A percentile compares a stretch with the other conserved stretches of the same genome.
Evolutionary conservation across 176 grass and related monocot genomes (phyloP).

Genomic region (Bolboschoenus planiculmis): DNA sequence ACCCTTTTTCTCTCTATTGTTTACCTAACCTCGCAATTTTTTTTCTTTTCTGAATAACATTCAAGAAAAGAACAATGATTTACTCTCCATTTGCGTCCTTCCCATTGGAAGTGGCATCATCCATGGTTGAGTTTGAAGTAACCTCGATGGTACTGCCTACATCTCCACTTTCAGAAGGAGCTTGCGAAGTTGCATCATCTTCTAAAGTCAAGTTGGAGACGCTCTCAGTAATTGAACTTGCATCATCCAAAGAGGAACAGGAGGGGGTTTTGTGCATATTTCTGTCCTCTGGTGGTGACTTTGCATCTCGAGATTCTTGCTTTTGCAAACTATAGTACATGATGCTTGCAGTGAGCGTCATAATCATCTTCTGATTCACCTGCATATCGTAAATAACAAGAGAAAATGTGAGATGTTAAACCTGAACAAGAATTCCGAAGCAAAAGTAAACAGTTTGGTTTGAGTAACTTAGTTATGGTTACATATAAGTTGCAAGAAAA

Average conservation of each 20-base stretch:
- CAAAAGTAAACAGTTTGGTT: not conserved
- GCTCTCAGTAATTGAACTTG: constrained; percentile 54
- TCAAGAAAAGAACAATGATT: constrained; percentile 8
- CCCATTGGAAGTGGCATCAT: constrained; percentile 56
- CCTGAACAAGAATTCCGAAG: not conserved
- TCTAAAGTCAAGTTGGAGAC: constrained; percentile 34
- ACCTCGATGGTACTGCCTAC: constrained; percentile 40
- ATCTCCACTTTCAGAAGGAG: constrained; percentile 68
- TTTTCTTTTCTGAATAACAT: not conserved
- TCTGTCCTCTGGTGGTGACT: constrained; percentile 50
- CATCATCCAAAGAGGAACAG: constrained; percentile 20
- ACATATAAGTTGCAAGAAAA: not conserved
- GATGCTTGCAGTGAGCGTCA: constrained; percentile 86
- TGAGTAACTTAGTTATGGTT: not conserved
- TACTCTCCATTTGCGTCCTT: constrained; percentile 33
- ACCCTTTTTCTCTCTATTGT: constrained; percentile 6
- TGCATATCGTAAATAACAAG: constrained; percentile 28
- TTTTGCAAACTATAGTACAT: constrained; percentile 91
- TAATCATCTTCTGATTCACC: constrained; percentile 99
- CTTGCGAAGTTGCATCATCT: constrained; percentile 54
- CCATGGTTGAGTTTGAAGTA: constrained; percentile 37
- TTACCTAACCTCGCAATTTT: constrained; percentile 7
- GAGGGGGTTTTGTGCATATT: constrained; percentile 34
- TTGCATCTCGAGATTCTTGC: constrained; percentile 39
- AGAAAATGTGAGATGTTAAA: not conserved